A percentile compares a stretch with the other conserved stretches of the same genome.
These are phyloP conservation scores for Rhipidocladum racemiflorum DNA, from an alignment of 176 grass and related monocot species.

Conservation along the genomic window DNA sequence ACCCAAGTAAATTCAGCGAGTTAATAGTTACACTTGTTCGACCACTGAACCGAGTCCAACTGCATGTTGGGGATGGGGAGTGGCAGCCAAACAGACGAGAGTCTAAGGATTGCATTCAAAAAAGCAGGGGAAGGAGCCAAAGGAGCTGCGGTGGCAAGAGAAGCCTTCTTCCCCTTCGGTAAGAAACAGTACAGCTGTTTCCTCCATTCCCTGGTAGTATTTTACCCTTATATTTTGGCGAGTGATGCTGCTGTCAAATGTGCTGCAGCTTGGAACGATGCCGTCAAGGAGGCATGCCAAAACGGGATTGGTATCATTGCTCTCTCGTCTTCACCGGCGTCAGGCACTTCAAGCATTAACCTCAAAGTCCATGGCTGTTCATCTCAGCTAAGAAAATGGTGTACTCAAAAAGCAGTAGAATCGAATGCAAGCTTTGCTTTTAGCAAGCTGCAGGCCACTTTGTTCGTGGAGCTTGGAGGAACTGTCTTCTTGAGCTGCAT, in stretches of 20 bases:
- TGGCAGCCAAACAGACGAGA: slow-evolving; percentile 83
- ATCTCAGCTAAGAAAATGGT: not conserved
- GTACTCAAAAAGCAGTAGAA: not conserved
- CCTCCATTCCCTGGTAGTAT: not conserved
- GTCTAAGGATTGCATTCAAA: slow-evolving; percentile 77
- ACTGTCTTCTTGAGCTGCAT: not conserved
- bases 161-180: slow-evolving; percentile 98
- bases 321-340: slow-evolving; percentile 70
- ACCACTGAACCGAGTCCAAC: slow-evolving; percentile 12
- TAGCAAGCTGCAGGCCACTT: not conserved
- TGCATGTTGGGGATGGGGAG: slow-evolving; percentile 98
- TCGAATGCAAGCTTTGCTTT: not conserved
- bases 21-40: too few species aligned
- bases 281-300: slow-evolving; percentile 73
- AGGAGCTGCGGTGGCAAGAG: slow-evolving; percentile 81
- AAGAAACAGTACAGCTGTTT: not conserved
- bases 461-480: not conserved
- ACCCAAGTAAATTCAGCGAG: too few species aligned
- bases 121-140: slow-evolving; percentile 88
- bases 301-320: slow-evolving; percentile 51
- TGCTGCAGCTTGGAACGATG: slow-evolving; percentile 75
- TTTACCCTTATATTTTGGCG: not conserved
- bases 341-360: slow-evolving; percentile 77
- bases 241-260: not conserved
- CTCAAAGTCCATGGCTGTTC: not conserved